A percentile compares a stretch with the other conserved stretches of the same genome.
phyloP scores from a whole-genome alignment of 805 yeast genomes.

The Yamadazyma insecticola region DNA sequence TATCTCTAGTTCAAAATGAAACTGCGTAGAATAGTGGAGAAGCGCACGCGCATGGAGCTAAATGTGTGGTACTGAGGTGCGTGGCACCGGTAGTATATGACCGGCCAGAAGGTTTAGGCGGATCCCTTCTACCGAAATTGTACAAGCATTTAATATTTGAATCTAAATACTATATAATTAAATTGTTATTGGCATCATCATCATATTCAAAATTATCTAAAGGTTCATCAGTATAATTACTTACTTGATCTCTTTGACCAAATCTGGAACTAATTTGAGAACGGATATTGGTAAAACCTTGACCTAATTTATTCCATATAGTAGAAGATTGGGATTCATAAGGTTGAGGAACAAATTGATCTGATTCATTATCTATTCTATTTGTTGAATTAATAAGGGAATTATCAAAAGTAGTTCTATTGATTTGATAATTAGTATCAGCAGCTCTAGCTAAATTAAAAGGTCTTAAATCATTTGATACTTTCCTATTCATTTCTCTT shows the following conservation, averaged over 20 bases:
- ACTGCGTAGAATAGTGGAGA: no score
- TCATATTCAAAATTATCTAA: constrained; percentile 28
- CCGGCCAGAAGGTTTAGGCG: no score
- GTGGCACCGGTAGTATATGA: no score
- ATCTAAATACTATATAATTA: constrained; percentile 29
- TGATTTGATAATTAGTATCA: constrained; percentile 23
- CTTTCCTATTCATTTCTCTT: constrained; percentile 28
- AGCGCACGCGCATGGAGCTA: no score
- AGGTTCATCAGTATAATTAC: constrained; percentile 22
- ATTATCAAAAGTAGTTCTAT: constrained; percentile 20
- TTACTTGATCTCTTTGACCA: not conserved
- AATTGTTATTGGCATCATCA: constrained; percentile 29
- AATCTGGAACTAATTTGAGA: constrained; percentile 3
- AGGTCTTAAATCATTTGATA: constrained; percentile 19
- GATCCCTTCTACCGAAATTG: no score
- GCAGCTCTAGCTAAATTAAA: constrained; percentile 24
- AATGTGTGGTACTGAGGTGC: no score
- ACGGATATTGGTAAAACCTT: constrained; percentile 5
- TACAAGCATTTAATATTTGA: no score
- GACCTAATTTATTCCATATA: constrained; percentile 18
- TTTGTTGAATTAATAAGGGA: constrained; percentile 9
- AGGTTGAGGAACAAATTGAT: constrained; percentile 6
- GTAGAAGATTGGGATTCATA: constrained; percentile 3
- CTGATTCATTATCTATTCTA: constrained; percentile 19
- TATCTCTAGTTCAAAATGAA: no score